Evolutionary conservation across 2,329 filamentous ascomycete species (phyloP).

Genomic region (Magnaporthiopsis rhizophila): DNA sequence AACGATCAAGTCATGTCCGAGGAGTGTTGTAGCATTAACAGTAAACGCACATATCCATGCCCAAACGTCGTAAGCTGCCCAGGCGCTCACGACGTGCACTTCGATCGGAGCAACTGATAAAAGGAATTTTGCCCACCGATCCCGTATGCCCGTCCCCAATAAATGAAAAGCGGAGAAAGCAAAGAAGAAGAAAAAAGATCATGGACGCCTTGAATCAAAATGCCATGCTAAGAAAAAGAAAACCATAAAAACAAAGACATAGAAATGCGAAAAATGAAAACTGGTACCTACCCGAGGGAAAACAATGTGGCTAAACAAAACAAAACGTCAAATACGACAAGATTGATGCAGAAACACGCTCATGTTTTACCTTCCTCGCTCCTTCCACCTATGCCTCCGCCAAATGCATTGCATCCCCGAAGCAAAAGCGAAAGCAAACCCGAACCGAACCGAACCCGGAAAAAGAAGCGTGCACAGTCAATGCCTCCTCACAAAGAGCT

Average conservation of each 20-base stretch:
- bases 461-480: background rate
- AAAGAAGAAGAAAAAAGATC: background rate
- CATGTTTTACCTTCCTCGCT: background rate
- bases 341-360: background rate
- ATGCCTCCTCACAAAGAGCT: constrained; percentile 31
- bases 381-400: background rate
- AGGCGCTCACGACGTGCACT: too few relatives aligned
- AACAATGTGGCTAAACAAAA: background rate
- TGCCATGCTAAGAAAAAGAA: background rate
- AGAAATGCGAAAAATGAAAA: background rate
- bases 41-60: background rate
- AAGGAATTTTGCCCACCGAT: background rate
- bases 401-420: background rate
- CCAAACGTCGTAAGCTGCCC: background rate
- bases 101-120: background rate
- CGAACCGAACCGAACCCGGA: background rate
- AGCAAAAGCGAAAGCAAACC: too few relatives aligned
- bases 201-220: background rate
- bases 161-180: background rate
- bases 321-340: background rate
- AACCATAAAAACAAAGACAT: background rate
- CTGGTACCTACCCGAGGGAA: background rate
- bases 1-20: background rate
- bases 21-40: background rate
- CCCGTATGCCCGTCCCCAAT: background rate